These are phyloP conservation scores for Protostelium mycophagum DNA, from an alignment of 78 protist species.

Conservation along the genomic window DNA sequence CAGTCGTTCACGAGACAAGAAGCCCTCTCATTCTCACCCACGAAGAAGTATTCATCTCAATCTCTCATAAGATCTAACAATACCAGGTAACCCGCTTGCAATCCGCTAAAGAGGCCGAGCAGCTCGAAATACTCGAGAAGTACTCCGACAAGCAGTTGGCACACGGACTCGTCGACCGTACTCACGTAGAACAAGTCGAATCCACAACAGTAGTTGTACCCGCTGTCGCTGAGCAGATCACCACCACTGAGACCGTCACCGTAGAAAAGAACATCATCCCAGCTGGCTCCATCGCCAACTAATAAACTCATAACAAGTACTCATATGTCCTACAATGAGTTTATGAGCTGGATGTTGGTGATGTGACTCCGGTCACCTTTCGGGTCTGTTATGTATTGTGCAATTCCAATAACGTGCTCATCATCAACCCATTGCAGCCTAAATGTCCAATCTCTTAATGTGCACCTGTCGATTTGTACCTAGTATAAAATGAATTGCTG, in stretches of 20 bases:
- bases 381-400: too few species aligned
- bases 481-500: too few species aligned
- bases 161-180: background rate
- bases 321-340: too few species aligned
- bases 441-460: too few species aligned
- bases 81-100: background rate
- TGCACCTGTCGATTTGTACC: too few species aligned
- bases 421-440: too few species aligned
- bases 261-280: background rate
- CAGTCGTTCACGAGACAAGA: background rate
- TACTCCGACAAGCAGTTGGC: background rate
- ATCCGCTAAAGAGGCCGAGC: background rate
- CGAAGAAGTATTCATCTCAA: background rate
- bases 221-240: background rate
- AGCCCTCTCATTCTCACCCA: background rate
- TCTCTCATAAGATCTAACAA: background rate
- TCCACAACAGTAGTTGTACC: too few species aligned
- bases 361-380: too few species aligned
- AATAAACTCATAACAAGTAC: too few species aligned
- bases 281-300: background rate
- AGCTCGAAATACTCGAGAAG: background rate
- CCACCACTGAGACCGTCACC: background rate
- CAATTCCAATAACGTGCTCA: too few species aligned
- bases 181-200: too few species aligned
- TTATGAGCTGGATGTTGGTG: too few species aligned